Evolutionary conservation across 2,329 filamentous ascomycete species (phyloP).

Genomic region (Alternaria sp.): DNA sequence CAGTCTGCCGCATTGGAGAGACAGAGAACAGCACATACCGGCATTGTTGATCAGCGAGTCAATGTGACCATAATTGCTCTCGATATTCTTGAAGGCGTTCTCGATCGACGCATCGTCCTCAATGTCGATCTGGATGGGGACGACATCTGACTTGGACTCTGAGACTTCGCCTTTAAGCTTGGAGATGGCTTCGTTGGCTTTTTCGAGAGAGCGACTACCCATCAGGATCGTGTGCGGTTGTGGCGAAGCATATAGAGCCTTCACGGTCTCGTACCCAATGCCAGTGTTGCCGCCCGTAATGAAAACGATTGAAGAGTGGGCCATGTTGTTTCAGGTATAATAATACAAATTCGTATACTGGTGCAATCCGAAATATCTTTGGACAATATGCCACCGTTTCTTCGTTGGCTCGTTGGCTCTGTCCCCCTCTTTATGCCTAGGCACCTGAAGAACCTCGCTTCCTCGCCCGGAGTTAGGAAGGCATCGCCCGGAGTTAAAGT

Average conservation of each 20-base stretch:
- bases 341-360: neutral
- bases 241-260: conserved; percentile 57
- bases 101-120: conserved; percentile 60
- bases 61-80: conserved; percentile 52
- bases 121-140: conserved; percentile 61
- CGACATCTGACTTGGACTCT: conserved; percentile 51
- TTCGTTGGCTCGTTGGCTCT: neutral
- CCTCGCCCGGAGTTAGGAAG: neutral
- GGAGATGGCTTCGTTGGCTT: conserved; percentile 50
- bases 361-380: no score
- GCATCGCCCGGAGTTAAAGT: neutral
- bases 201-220: conserved; percentile 59
- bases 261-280: conserved; percentile 65
- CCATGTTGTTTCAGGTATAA: conserved; percentile 5
- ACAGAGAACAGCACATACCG: conserved; percentile 41
- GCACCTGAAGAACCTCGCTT: neutral
- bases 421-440: neutral
- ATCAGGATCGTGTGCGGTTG: conserved; percentile 62
- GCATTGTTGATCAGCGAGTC: conserved; percentile 66
- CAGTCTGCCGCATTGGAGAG: neutral
- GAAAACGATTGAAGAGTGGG: conserved; percentile 53
- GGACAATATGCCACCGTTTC: neutral
- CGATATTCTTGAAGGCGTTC: conserved; percentile 53
- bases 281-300: conserved; percentile 69
- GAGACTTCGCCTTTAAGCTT: conserved; percentile 53